Percentiles rank a stretch among this genome's conserved stretches.
Conservation (phyloP, 2,329 filamentous ascomycete genomes). For the Penicillium sumatraense region DNA sequence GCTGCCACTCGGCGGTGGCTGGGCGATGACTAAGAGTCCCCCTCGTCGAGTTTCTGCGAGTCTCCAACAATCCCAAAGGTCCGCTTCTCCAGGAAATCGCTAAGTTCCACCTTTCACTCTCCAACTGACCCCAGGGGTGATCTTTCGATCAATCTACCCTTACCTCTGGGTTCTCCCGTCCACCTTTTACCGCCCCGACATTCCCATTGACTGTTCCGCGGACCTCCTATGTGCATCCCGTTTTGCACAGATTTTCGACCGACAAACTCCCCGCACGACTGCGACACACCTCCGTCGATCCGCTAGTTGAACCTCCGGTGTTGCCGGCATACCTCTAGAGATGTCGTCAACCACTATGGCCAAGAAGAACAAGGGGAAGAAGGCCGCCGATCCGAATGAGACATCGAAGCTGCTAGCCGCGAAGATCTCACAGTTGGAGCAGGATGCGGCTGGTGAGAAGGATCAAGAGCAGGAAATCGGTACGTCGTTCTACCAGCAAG, state of each 20-base stretch:
- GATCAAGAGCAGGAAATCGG: slow-evolving; percentile 96
- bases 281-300: slow-evolving; percentile 47
- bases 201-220: slow-evolving; percentile 21
- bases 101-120: slow-evolving; percentile 1
- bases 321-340: slow-evolving; percentile 17
- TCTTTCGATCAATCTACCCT: slow-evolving; percentile 14
- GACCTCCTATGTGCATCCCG: slow-evolving; percentile 14
- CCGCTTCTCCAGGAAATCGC: slow-evolving; percentile 15
- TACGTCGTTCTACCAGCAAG: no score
- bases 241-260: slow-evolving; percentile 26
- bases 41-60: slow-evolving; percentile 36
- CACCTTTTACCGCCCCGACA: background rate
- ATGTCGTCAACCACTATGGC: slow-evolving; percentile 57
- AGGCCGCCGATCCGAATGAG: slow-evolving; percentile 81
- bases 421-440: slow-evolving; percentile 93
- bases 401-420: slow-evolving; percentile 89
- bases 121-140: slow-evolving; percentile 26
- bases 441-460: slow-evolving; percentile 89
- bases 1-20: no score
- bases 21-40: slow-evolving; percentile 29
- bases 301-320: background rate
- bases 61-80: slow-evolving; percentile 29
- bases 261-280: slow-evolving; percentile 31
- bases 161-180: slow-evolving; percentile 25
- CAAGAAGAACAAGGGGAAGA: slow-evolving; percentile 86